phyloP scores from a whole-genome alignment of 2,329 filamentous ascomycete genomes.

The Colletotrichum truncatum region DNA sequence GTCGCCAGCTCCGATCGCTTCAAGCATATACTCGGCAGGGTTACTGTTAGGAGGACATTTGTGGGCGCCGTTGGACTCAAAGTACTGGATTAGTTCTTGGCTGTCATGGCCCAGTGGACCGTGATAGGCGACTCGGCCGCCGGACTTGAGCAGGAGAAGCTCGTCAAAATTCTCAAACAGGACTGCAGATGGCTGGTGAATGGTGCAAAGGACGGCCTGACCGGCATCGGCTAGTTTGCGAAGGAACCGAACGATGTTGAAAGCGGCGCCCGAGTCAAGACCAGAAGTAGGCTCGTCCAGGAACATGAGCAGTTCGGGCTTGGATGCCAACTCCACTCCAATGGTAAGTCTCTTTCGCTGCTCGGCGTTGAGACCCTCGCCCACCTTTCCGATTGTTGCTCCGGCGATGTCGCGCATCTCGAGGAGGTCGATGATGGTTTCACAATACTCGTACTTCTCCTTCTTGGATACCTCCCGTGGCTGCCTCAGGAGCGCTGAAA shows the following conservation, averaged over 20 bases:
- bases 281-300: constrained; percentile 71
- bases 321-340: constrained; percentile 64
- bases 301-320: constrained; percentile 70
- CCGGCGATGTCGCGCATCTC: constrained; percentile 75
- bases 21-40: constrained; percentile 65
- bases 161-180: constrained; percentile 67
- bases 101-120: constrained; percentile 63
- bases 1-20: constrained; percentile 69
- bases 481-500: constrained; percentile 73
- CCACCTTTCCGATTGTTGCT: constrained; percentile 68
- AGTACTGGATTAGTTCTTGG: constrained; percentile 58
- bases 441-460: constrained; percentile 75
- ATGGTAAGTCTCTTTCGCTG: constrained; percentile 67
- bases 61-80: constrained; percentile 56
- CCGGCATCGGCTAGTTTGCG: constrained; percentile 68
- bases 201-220: constrained; percentile 68
- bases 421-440: constrained; percentile 73
- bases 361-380: constrained; percentile 68
- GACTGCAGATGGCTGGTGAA: constrained; percentile 66
- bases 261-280: constrained; percentile 66
- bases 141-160: constrained; percentile 61
- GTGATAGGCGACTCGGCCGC: constrained; percentile 63
- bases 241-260: constrained; percentile 69
- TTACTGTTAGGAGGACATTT: constrained; percentile 59
- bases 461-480: constrained; percentile 61